Base-by-base conservation (phyloP, 2,329 filamentous ascomycete species). In the Diaporthe vaccinii region DNA sequence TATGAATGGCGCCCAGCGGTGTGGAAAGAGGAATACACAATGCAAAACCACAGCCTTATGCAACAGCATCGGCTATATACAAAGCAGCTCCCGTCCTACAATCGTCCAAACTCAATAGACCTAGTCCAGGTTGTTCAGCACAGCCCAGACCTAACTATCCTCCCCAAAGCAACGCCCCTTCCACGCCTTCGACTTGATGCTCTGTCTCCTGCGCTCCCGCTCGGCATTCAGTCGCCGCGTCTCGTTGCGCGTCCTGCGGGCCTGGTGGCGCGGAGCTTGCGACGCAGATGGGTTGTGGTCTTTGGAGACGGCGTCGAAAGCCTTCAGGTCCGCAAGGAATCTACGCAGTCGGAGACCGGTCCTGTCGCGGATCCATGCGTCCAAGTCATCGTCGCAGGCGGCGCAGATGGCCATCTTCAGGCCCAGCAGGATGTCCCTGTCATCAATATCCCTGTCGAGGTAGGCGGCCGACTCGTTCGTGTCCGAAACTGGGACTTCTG, bases 351-450 rank as follows among this genome's bases (percentile, higher is more conserved):
- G 83, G 34, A 90, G 79, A 0, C 90, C 90, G 0, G 89, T 91
- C 76, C 86, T 85, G 31, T 86, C 82, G 39, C 85, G 83, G 72
- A 92, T 87, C 80, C 87, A 87, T 0, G 84, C 84, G 79, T 91
- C 89, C 2, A 91, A 85, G 49, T 86, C 82, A 73, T 89, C 86
- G 73, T 91, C 87, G 68, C 89, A 90, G 6, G 89, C 89, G 15
- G 90, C 90, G 7, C 87, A 87, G 41, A 88, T 86, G 7, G 89
- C 89, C 53, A 91, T 86, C 75, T 89, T 87, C 15, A 92, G 82
- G 0, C 90, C 90, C 69, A 86, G 84, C 67, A 91, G 84, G 4
- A 91, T 86, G 78, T 90, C 88, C 61, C 85, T 84, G 78, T 91
- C 87, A 34, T 81, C 82, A 41, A 90, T 86, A 49, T 83, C 79